These are phyloP conservation scores for Hibiscus mutabilis DNA, from an alignment of 345 rosid genomes.

Conservation along the genomic window DNA sequence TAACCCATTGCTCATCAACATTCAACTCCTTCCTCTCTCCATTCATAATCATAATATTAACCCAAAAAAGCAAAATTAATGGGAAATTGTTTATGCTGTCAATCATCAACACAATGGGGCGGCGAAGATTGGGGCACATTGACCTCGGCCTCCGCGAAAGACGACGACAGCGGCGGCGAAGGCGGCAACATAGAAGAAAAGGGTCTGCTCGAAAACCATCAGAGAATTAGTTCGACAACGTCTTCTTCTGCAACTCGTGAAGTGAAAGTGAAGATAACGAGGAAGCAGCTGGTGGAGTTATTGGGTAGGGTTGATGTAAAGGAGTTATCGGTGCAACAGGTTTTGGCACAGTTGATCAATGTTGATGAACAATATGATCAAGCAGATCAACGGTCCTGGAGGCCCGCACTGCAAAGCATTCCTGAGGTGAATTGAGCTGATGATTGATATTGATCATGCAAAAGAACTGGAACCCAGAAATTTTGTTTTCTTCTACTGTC, in stretches of 20 bases:
- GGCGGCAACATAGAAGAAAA: neutral
- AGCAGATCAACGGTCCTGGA: conserved; percentile 41
- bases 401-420: conserved; percentile 56
- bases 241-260: conserved; percentile 17
- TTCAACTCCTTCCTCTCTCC: neutral
- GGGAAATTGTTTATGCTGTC: conserved; percentile 47
- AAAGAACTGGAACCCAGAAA: neutral
- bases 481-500: neutral
- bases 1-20: neutral
- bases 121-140: conserved; percentile 43
- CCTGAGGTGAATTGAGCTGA: conserved; percentile 31
- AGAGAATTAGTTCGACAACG: neutral
- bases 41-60: neutral
- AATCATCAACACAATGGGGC: conserved; percentile 38
- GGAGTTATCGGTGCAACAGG: conserved; percentile 35
- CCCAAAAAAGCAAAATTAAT: conserved; percentile 4
- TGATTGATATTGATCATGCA: neutral
- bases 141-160: neutral
- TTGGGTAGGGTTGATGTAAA: conserved; percentile 32
- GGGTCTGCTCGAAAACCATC: conserved; percentile 6
- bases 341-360: conserved; percentile 29
- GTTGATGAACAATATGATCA: conserved; percentile 10
- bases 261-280: conserved; percentile 51
- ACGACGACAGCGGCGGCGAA: neutral
- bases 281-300: conserved; percentile 47